phyloP scores from a whole-genome alignment of 495 filamentous ascomycete genomes.

The Symbiotaphrina buchneri region DNA sequence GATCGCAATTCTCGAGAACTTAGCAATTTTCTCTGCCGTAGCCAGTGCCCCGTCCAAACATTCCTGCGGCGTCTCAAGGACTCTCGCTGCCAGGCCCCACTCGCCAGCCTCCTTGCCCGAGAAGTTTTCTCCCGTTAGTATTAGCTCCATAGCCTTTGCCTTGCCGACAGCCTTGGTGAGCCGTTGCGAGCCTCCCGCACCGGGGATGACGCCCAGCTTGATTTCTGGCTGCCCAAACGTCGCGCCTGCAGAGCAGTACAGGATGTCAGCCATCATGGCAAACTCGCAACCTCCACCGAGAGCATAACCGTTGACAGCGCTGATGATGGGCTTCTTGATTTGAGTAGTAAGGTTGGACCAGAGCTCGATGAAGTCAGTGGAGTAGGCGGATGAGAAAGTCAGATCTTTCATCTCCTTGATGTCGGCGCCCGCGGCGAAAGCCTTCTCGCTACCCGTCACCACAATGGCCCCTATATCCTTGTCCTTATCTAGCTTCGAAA shows the following conservation, averaged over 20 bases:
- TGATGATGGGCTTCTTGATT: constrained; percentile 81
- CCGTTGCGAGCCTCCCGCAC: constrained; percentile 81
- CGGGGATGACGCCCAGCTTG: constrained; percentile 78
- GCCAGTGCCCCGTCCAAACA: constrained; percentile 54
- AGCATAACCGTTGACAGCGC: constrained; percentile 83
- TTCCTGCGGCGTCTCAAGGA: constrained; percentile 63
- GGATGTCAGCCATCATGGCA: constrained; percentile 89
- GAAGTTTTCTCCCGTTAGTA: constrained; percentile 71
- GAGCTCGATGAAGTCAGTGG: constrained; percentile 69
- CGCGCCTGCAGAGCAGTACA: constrained; percentile 67
- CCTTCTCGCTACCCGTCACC: constrained; percentile 66
- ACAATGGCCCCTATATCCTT: constrained; percentile 52
- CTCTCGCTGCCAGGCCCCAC: constrained; percentile 75
- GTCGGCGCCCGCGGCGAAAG: constrained; percentile 92
- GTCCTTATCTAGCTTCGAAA: constrained; percentile 47
- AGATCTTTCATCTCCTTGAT: constrained; percentile 96
- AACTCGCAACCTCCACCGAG: constrained; percentile 92
- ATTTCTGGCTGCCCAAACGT: constrained; percentile 95
- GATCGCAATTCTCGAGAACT: constrained; percentile 55
- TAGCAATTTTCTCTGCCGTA: constrained; percentile 76
- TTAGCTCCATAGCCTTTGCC: constrained; percentile 77
- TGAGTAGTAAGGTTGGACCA: constrained; percentile 67
- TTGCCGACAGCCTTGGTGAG: constrained; percentile 76
- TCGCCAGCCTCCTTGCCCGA: constrained; percentile 57
- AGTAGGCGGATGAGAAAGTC: constrained; percentile 70